These are phyloP conservation scores for Bondarzewia mesenterica DNA, from an alignment of 1,284 basidiomycete genomes.

Conservation along the genomic window DNA sequence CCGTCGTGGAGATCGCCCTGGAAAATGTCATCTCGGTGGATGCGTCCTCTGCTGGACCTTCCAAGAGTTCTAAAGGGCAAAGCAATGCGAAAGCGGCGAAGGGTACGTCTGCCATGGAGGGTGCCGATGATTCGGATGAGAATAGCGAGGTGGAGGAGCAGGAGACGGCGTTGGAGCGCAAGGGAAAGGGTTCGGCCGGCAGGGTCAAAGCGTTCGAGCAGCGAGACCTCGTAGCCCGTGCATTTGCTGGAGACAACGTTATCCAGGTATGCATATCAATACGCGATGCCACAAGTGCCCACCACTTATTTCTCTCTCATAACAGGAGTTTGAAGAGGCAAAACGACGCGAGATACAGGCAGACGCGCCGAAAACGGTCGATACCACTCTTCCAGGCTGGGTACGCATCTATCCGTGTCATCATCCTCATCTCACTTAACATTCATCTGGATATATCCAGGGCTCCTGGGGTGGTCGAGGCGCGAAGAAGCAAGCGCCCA, in stretches of 20 bases:
- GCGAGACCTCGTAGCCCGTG: conserved; percentile 84
- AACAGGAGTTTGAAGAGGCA: conserved; percentile 81
- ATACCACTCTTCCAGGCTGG: conserved; percentile 94
- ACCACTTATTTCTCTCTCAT: conserved; percentile 6
- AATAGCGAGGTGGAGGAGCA: conserved; percentile 66
- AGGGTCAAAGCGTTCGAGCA: conserved; percentile 70
- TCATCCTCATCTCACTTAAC: neutral
- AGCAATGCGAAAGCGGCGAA: conserved; percentile 12
- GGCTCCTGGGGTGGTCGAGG: conserved; percentile 90
- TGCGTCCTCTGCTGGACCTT: conserved; percentile 6
- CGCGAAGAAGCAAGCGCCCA: conserved; percentile 45
- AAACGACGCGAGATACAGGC: conserved; percentile 74
- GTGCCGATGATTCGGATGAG: conserved; percentile 42
- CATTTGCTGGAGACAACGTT: conserved; percentile 96
- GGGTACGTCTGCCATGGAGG: conserved; percentile 1
- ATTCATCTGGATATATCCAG: conserved; percentile 39
- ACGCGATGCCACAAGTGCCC: neutral
- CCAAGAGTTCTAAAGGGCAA: conserved; percentile 4
- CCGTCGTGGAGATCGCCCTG: conserved; percentile 66
- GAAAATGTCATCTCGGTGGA: conserved; percentile 40
- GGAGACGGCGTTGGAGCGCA: conserved; percentile 37
- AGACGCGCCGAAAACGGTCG: conserved; percentile 81
- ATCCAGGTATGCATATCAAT: conserved; percentile 62
- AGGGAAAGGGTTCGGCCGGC: conserved; percentile 36
- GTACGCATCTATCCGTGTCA: conserved; percentile 35